Evolutionary conservation across 2,329 filamentous ascomycete genomes (phyloP).

Genomic region (Elsinoe fawcettii): DNA sequence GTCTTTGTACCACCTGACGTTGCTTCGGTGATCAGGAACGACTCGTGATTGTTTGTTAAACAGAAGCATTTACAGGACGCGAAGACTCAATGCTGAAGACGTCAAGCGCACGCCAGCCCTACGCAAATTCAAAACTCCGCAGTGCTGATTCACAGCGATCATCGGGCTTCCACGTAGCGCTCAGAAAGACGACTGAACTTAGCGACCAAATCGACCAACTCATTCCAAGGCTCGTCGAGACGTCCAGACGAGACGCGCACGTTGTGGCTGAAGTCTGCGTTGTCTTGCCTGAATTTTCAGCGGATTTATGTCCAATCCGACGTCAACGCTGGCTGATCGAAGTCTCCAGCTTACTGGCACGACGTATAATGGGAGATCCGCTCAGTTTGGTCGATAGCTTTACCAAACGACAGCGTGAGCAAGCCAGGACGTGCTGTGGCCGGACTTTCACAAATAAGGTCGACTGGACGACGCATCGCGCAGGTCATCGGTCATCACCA

Average conservation of each 20-base stretch:
- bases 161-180: not conserved
- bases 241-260: not conserved
- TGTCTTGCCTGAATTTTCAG: not conserved
- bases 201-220: not conserved
- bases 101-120: not conserved
- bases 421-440: not conserved
- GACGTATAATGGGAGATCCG: not conserved
- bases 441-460: not conserved
- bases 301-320: not conserved
- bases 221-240: not conserved
- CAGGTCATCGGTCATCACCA: not conserved
- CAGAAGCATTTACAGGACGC: not conserved
- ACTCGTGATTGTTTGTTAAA: not conserved
- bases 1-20: constrained; percentile 2
- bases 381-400: not conserved
- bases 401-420: not conserved
- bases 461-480: not conserved
- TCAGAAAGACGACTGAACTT: not conserved
- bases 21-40: not conserved
- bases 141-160: not conserved
- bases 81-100: not conserved
- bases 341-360: not conserved
- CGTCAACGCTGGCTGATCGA: not conserved
- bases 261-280: not conserved
- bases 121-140: not conserved